Evolutionary conservation across 2,329 filamentous ascomycete species (phyloP).

Genomic region (Sarocladium brachiariae): DNA sequence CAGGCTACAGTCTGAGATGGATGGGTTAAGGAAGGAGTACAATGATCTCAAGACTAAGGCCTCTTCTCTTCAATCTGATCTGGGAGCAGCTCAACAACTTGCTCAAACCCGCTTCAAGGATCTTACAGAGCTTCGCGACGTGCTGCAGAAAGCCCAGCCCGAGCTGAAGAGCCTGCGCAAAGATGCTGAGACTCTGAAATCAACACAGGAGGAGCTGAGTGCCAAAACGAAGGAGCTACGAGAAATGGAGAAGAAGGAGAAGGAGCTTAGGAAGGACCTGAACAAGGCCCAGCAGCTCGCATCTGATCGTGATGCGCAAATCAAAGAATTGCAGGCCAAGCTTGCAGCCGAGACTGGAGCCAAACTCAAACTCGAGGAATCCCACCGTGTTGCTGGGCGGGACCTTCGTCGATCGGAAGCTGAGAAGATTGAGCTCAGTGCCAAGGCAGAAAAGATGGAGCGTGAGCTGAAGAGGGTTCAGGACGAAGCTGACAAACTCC

Average conservation of each 20-base stretch:
- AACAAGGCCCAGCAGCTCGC: conserved; percentile 61
- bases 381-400: conserved; percentile 64
- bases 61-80: conserved; percentile 67
- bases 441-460: conserved; percentile 63
- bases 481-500: conserved; percentile 64
- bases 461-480: conserved; percentile 65
- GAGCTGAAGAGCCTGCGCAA: conserved; percentile 74
- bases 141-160: conserved; percentile 77
- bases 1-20: conserved; percentile 56
- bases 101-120: conserved; percentile 86
- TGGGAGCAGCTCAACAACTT: conserved; percentile 78
- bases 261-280: conserved; percentile 71
- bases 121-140: conserved; percentile 68
- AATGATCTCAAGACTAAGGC: conserved; percentile 66
- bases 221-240: conserved; percentile 54
- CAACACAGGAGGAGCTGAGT: conserved; percentile 66
- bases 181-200: conserved; percentile 69
- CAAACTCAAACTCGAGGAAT: conserved; percentile 71
- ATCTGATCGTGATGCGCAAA: conserved; percentile 68
- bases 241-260: conserved; percentile 73
- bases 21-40: conserved; percentile 44
- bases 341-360: conserved; percentile 66
- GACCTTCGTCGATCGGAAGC: conserved; percentile 72
- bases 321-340: conserved; percentile 72
- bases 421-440: conserved; percentile 70